phyloP scores from a whole-genome alignment of 208 protist genomes.

The Blechomonas ayalai region DNA sequence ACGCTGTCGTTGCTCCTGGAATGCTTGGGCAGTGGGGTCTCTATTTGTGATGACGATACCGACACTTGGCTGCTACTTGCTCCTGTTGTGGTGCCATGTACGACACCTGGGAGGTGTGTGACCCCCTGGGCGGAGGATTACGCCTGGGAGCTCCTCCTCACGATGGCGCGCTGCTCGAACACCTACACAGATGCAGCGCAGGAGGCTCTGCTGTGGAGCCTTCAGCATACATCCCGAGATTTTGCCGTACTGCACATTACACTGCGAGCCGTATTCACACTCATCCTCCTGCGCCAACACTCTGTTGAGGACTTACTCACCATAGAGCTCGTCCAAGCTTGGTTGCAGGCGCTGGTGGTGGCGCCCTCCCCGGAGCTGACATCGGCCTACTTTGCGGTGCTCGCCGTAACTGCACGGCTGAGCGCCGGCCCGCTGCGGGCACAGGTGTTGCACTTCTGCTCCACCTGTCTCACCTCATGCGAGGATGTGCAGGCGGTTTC shows the following conservation, averaged over 20 bases:
- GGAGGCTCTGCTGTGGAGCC: slow-evolving; percentile 31
- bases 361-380: slow-evolving; percentile 24
- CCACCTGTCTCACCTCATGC: not conserved
- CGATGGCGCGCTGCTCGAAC: slow-evolving; percentile 26
- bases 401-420: slow-evolving; percentile 15
- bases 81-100: slow-evolving; percentile 52
- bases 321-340: slow-evolving; percentile 14
- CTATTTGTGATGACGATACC: slow-evolving; percentile 15
- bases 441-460: slow-evolving; percentile 10
- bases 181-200: slow-evolving; percentile 4
- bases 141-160: slow-evolving; percentile 71
- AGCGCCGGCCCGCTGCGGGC: slow-evolving; percentile 14
- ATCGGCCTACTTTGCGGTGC: slow-evolving; percentile 15
- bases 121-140: slow-evolving; percentile 66
- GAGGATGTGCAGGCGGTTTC: slow-evolving; percentile 35
- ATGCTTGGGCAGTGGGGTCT: slow-evolving; percentile 35
- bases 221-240: slow-evolving; percentile 46
- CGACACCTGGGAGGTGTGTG: slow-evolving; percentile 13
- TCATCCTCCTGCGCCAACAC: slow-evolving; percentile 37
- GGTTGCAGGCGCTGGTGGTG: slow-evolving; percentile 15
- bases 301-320: slow-evolving; percentile 14
- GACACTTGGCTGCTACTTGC: slow-evolving; percentile 43
- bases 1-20: slow-evolving; percentile 46
- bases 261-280: slow-evolving; percentile 29
- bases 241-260: slow-evolving; percentile 36